phyloP scores from a whole-genome alignment of 164 flowering plant species.

The Berberis vulgaris region DNA sequence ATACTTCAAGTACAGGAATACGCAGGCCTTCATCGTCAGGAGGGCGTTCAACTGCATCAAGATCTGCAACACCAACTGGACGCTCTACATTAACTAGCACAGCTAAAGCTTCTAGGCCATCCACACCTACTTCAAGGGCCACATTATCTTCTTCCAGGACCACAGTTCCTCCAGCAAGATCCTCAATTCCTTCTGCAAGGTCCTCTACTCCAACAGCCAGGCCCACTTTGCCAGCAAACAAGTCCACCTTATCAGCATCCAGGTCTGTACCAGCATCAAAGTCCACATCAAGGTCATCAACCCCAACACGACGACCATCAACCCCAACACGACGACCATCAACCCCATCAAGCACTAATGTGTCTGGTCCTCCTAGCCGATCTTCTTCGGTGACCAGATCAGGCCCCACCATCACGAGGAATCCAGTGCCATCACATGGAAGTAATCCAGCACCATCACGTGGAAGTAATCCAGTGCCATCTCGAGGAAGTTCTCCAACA shows the following conservation, averaged over 20 bases:
- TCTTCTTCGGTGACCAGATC: conserved; percentile 42
- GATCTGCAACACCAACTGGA: conserved; percentile 64
- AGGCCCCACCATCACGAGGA: conserved; percentile 20
- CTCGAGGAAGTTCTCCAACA: conserved; percentile 62
- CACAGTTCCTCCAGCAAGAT: conserved; percentile 30
- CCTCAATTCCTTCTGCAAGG: conserved; percentile 37
- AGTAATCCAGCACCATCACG: too few relatives aligned
- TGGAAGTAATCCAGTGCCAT: conserved; percentile 27
- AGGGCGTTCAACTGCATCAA: conserved; percentile 33
- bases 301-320: conserved; percentile 51
- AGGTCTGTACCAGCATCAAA: conserved; percentile 7
- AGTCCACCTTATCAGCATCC: conserved; percentile 15
- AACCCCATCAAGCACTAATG: conserved; percentile 4
- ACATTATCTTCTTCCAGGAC: conserved; percentile 39
- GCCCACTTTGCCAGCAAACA: conserved; percentile 14
- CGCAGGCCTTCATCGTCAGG: conserved; percentile 76
- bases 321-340: conserved; percentile 24
- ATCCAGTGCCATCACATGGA: background rate
- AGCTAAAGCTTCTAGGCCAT: conserved; percentile 56
- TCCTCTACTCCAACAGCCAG: conserved; percentile 29
- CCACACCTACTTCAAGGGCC: conserved; percentile 75
- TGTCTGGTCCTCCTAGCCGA: conserved; percentile 29
- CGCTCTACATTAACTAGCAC: conserved; percentile 11
- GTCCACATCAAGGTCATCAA: conserved; percentile 38
- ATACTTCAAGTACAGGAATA: conserved; percentile 42